A percentile compares a stretch with the other conserved stretches of the same genome.
Conservation (phyloP, 2,329 filamentous ascomycete species). For the Juglanconis juglandina region DNA sequence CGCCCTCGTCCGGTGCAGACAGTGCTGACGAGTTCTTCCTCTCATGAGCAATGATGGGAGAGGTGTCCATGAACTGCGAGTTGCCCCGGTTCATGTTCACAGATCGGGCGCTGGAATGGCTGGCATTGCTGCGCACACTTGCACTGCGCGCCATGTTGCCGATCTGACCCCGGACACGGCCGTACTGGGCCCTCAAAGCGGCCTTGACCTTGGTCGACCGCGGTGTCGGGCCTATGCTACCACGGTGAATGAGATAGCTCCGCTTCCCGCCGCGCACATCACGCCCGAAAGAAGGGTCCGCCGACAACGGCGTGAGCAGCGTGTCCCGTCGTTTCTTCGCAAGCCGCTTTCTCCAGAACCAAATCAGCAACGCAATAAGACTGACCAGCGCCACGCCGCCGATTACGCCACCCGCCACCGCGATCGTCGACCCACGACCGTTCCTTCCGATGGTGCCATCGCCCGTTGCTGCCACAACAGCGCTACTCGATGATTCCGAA, state of each 20-base stretch:
- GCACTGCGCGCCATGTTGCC: conserved; percentile 23
- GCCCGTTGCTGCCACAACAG: conserved; percentile 16
- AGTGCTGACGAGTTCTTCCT: conserved; percentile 32
- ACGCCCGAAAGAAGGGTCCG: conserved; percentile 25
- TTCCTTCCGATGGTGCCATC: conserved; percentile 19
- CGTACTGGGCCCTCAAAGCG: conserved; percentile 35
- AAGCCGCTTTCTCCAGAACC: conserved; percentile 46
- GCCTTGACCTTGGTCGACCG: conserved; percentile 39
- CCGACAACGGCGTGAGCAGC: conserved; percentile 45
- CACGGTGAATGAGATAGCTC: conserved; percentile 41
- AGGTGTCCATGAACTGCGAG: conserved; percentile 45
- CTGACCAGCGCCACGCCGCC: conserved; percentile 46
- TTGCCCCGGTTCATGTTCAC: conserved; percentile 52
- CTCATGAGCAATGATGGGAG: conserved; percentile 31
- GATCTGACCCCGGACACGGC: conserved; percentile 33
- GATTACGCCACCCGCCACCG: conserved; percentile 50
- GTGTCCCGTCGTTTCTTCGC: conserved; percentile 44
- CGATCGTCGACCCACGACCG: conserved; percentile 34
- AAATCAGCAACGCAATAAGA: conserved; percentile 46
- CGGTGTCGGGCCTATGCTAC: conserved; percentile 48
- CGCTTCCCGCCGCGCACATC: conserved; percentile 26
- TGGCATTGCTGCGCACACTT: conserved; percentile 20
- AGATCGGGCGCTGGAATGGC: conserved; percentile 33
- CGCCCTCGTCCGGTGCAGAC: conserved; percentile 9
- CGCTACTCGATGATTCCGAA: not conserved